Percentiles rank a stretch among this genome's conserved stretches.
These are phyloP conservation scores for Aspergillus piperis DNA, from an alignment of 2,329 filamentous ascomycete genomes.

Conservation along the genomic window DNA sequence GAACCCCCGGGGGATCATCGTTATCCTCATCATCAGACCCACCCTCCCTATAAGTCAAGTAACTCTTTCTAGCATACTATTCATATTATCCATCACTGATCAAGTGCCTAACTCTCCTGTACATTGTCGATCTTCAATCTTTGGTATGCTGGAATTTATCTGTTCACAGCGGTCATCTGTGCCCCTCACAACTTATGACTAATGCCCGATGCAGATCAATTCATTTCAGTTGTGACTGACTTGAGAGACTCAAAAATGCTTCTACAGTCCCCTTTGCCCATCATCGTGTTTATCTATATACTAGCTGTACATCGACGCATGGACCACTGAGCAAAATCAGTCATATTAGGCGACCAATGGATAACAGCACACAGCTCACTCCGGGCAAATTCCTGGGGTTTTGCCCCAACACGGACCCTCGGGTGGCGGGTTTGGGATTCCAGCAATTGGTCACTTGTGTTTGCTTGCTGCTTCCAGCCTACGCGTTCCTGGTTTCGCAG, in stretches of 20 bases:
- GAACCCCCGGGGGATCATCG: too few species aligned
- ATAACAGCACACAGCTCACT: background rate
- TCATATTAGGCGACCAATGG: background rate
- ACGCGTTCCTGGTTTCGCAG: slow-evolving; percentile 29
- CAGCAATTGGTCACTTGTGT: slow-evolving; percentile 26
- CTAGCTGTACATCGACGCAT: background rate
- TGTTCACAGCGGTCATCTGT: too few species aligned
- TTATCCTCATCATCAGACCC: too few species aligned
- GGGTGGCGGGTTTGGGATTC: slow-evolving; percentile 6
- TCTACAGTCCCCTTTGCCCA: background rate
- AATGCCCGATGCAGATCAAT: too few species aligned
- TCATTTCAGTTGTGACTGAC: too few species aligned
- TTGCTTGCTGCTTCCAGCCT: slow-evolving; percentile 26
- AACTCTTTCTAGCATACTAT: too few species aligned
- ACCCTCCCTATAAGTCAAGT: too few species aligned
- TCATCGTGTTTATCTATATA: background rate
- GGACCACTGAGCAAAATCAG: background rate
- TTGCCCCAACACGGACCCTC: background rate
- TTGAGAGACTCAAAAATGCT: background rate
- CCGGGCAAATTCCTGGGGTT: background rate
- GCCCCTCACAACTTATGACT: background rate
- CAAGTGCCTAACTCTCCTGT: too few species aligned
- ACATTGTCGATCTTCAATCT: too few species aligned
- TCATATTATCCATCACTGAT: too few species aligned
- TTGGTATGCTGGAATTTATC: too few species aligned